Evolutionary conservation across 2,329 filamentous ascomycete genomes (phyloP).

Genomic region (Lasiodiplodia sp.): DNA sequence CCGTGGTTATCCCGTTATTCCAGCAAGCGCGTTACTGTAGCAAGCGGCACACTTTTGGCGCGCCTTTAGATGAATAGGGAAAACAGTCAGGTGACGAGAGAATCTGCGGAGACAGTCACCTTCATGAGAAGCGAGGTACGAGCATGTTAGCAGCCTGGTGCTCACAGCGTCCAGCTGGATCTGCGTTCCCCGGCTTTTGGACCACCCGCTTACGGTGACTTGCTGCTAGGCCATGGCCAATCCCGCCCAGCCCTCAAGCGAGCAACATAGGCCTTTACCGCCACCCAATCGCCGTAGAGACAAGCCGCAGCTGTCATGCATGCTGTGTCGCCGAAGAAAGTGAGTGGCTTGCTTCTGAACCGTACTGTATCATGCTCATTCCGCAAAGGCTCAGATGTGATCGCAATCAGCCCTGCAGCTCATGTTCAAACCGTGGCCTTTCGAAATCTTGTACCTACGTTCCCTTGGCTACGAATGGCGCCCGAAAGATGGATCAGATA

Average conservation of each 20-base stretch:
- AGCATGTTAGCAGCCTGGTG: no score
- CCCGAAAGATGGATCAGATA: neutral
- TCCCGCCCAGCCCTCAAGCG: constrained; percentile 33
- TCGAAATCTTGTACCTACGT: neutral
- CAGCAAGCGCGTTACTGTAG: no score
- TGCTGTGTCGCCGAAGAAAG: constrained; percentile 40
- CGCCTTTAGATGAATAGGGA: no score
- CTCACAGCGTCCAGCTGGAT: no score
- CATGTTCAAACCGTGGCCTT: constrained; percentile 26
- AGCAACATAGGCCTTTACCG: constrained; percentile 25
- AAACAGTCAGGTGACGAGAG: no score
- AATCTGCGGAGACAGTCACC: no score
- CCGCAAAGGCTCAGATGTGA: constrained; percentile 34
- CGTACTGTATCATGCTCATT: neutral
- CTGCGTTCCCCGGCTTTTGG: no score
- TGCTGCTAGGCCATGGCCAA: neutral
- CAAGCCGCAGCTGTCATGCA: constrained; percentile 43
- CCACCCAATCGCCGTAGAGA: constrained; percentile 41
- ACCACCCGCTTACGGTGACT: neutral
- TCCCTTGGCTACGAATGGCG: neutral
- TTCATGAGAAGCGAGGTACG: no score
- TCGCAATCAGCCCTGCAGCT: constrained; percentile 26
- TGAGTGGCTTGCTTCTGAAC: constrained; percentile 29
- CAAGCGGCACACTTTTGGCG: no score
- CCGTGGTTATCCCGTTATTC: neutral